Evolutionary conservation across 225 moss, liverwort and hornwort species (phyloP), one percentile per base, ranked within the genome.

Genomic region (Thuidium tamariscinum): DNA sequence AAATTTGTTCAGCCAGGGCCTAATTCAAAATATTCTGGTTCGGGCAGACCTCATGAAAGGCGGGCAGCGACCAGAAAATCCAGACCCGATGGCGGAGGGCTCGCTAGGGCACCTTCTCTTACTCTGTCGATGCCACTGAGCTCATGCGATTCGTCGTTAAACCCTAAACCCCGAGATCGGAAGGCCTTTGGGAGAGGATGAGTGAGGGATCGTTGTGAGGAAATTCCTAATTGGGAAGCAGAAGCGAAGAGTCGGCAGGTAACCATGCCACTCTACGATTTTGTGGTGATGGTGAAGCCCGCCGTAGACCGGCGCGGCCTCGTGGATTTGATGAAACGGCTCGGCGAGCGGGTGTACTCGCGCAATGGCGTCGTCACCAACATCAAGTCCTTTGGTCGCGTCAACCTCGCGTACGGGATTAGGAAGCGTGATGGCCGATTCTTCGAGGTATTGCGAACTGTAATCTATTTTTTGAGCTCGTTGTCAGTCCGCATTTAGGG

Each of bases 381-480:
- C 69, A 90, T 99, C 36, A 99, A 99, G 88, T 97, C 98, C 55
- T 97, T 97, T 51, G 98, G 98, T 56, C 95, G 97, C 71, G 98
- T 97, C n/a, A 96, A 95, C 83, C 96, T 99, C 20, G 98, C 98
- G 8, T 99, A 99, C 90, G 94, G 94, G 26, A 99, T 99, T n/a
- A 95, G 91, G 86, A 99, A 99, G 85, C 97, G 98, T 36, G 97
- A 99, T 70, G 98, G 98, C 32, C 95, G 98, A 65, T 97, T 95
- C 87, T 84, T 91, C 52, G 97, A 99, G 96, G 98, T 97, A 63
- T 46, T 63, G 21, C 22, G 7, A n/a, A 49, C 5, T 16, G 14
- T 30, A 13, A 20, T 52, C 49, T 86, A 13, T 37, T 81, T n/a
- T 37, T 70, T 30, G 29, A 64, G 49, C 20, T 62, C 48, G 55